Conservation (phyloP, 2,329 filamentous ascomycete genomes). For the Colletotrichum lupini region DNA sequence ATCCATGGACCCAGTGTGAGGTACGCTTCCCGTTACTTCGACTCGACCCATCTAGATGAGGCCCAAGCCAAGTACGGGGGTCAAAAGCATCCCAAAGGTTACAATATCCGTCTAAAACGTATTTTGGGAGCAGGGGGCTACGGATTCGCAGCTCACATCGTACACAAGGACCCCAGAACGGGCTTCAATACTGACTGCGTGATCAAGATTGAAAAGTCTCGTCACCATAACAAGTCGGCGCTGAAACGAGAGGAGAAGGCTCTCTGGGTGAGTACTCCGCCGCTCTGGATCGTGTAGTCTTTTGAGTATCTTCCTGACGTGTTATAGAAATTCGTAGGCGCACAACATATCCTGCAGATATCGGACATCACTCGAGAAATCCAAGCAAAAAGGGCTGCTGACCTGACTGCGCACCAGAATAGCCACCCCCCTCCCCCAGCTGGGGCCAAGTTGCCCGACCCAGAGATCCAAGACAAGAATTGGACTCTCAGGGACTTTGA, state of each 20-base stretch:
- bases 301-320: background rate
- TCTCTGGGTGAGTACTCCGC: conserved; percentile 10
- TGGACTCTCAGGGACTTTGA: conserved; percentile 11
- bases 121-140: conserved; percentile 42
- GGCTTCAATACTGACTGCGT: background rate
- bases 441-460: background rate
- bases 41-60: background rate
- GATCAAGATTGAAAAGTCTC: conserved; percentile 22
- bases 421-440: background rate
- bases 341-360: conserved; percentile 42
- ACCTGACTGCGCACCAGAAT: background rate
- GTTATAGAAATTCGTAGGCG: conserved; percentile 39
- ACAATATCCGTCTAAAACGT: conserved; percentile 40
- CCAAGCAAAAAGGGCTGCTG: conserved; percentile 13
- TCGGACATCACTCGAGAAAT: conserved; percentile 37
- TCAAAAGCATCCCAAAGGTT: conserved; percentile 22
- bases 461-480: background rate
- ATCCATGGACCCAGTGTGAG: background rate
- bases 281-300: too few species aligned
- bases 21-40: background rate
- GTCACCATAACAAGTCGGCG: background rate
- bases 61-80: background rate
- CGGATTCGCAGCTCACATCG: conserved; percentile 39
- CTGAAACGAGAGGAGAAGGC: conserved; percentile 24
- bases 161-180: background rate